Base-by-base conservation (phyloP, 129 eudicot genomes). In the Rutidosis leptorrhynchoides region DNA sequence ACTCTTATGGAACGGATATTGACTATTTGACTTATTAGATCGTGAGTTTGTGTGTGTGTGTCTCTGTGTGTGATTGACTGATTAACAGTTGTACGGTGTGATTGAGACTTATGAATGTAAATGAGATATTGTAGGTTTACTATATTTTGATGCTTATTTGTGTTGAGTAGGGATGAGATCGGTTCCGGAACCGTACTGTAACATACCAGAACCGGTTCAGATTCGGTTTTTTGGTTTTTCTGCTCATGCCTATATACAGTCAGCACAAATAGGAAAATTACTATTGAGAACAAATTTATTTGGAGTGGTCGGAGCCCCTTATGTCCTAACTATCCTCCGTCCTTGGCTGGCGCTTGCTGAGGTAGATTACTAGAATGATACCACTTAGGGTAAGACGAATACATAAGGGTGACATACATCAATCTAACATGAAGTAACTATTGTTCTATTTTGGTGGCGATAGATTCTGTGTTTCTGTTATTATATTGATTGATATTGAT, bases 21-120 rank as follows among this genome's bases (percentile, higher is more conserved):
- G 54, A n/a, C n/a, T n/a, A n/a, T n/a, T n/a, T n/a, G n/a, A 33
- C 67, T 66, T 29, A 73, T 56, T 28, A 46, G 62, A 57, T 58
- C 73, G 43, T 24, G 37, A 46, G 15, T 37, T 55, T 65, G 25
- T 54, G n/a, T n/a, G n/a, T n/a, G n/a, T n/a, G 57, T 60, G n/a
- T n/a, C n/a, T n/a, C n/a, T n/a, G n/a, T n/a, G n/a, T n/a, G n/a
- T n/a, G n/a, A n/a, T n/a, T n/a, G 62, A 15, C 61, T 29, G 29
- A 11, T 62, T 51, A 35, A 27, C 20, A 43, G 70, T n/a, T 52
- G 49, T 64, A 64, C 2, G 71, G 32, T 30, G 52, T 67, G 9
- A 15, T 51, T 56, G 22, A 6, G 43, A 56, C 45, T 17, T 65
- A 22, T 58, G 37, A 10, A 43, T 57, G 35, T 65, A 27, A 64